Conservation (phyloP, 2,329 filamentous ascomycete species). For the Tolypocladium guangdongense region DNA sequence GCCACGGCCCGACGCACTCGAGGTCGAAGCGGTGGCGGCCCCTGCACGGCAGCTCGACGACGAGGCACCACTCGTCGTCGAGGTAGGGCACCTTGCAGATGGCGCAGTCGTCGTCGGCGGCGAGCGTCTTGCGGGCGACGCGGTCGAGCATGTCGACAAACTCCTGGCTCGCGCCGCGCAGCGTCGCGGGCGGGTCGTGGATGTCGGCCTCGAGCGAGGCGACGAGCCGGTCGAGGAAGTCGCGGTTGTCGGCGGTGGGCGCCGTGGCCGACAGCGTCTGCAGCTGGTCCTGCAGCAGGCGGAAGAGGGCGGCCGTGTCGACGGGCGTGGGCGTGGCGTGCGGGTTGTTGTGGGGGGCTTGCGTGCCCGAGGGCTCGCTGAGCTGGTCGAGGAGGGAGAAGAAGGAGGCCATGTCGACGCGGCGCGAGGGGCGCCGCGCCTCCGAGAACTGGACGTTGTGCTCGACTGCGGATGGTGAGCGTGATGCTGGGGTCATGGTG, state of each 20-base stretch:
- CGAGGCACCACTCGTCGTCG: slow-evolving; percentile 50
- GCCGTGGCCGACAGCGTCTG: slow-evolving; percentile 37
- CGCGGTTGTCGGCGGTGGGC: slow-evolving; percentile 36
- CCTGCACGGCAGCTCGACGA: slow-evolving; percentile 54
- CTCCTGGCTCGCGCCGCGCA: slow-evolving; percentile 45
- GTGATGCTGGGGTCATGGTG: not conserved
- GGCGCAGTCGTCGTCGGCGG: slow-evolving; percentile 42
- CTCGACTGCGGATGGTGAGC: slow-evolving; percentile 37
- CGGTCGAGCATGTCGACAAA: slow-evolving; percentile 50
- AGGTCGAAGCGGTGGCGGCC: slow-evolving; percentile 49
- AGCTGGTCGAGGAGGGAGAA: slow-evolving; percentile 45
- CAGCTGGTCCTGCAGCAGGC: slow-evolving; percentile 48
- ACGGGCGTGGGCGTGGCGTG: slow-evolving; percentile 49
- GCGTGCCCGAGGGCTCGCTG: slow-evolving; percentile 22
- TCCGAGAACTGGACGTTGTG: slow-evolving; percentile 45
- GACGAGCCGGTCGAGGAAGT: slow-evolving; percentile 40
- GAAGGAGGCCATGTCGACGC: slow-evolving; percentile 55
- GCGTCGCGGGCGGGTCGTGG: slow-evolving; percentile 36
- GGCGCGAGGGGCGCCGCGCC: slow-evolving; percentile 32
- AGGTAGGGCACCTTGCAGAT: slow-evolving; percentile 53
- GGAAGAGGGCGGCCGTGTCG: slow-evolving; percentile 45
- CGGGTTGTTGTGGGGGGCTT: slow-evolving; percentile 35
- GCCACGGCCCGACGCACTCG: slow-evolving; percentile 58
- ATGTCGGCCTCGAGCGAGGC: slow-evolving; percentile 37
- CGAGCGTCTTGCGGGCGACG: slow-evolving; percentile 39